These are phyloP conservation scores for Extremus antarcticus DNA, from an alignment of 495 filamentous ascomycete species.

Conservation along the genomic window DNA sequence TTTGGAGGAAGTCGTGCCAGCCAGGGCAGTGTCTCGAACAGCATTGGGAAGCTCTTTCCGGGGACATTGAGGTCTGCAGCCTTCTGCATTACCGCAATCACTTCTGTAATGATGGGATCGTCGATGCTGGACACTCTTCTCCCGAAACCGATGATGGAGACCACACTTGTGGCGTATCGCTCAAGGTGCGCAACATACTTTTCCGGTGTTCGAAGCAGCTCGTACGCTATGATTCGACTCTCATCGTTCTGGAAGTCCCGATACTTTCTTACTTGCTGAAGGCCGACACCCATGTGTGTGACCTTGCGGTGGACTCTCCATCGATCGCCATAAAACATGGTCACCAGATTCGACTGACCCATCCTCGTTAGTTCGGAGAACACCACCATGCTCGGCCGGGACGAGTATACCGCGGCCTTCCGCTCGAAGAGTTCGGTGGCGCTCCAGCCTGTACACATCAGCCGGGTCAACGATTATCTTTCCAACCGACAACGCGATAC, in stretches of 20 bases:
- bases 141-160: constrained; percentile 36
- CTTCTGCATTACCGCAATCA: constrained; percentile 49
- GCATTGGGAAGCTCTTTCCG: constrained; percentile 39
- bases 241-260: constrained; percentile 50
- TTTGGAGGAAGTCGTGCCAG: constrained; percentile 45
- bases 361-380: constrained; percentile 45
- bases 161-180: constrained; percentile 36
- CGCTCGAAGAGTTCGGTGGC: constrained; percentile 45
- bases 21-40: constrained; percentile 45
- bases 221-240: constrained; percentile 33
- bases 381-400: constrained; percentile 36
- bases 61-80: constrained; percentile 50
- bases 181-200: constrained; percentile 36
- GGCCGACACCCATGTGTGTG: constrained; percentile 48
- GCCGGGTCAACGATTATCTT: too few species aligned
- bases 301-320: constrained; percentile 53
- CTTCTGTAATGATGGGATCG: constrained; percentile 40
- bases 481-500: too few species aligned
- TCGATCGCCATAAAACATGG: constrained; percentile 49
- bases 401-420: constrained; percentile 45
- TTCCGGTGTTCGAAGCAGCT: constrained; percentile 29
- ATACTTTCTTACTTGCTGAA: constrained; percentile 50
- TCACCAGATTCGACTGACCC: constrained; percentile 48
- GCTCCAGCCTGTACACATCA: constrained; percentile 45
- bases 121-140: constrained; percentile 28